Conservation (phyloP, 306 rosid genomes). For the Quercus robur region DNA sequence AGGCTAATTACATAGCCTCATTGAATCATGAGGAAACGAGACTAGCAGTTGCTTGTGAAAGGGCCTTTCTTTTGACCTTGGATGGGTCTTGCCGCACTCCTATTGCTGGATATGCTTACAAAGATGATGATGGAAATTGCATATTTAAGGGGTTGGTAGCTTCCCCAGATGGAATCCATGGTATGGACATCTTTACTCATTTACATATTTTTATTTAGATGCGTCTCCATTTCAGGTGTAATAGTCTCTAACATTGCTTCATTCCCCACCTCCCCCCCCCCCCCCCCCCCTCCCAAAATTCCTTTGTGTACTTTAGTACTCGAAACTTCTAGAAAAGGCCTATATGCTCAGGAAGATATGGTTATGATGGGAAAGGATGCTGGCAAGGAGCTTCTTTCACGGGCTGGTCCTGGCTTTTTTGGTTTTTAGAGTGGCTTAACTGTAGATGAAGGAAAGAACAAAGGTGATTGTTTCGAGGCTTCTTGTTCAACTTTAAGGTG, state of each 20-base stretch:
- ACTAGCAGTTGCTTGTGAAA: constrained; percentile 75
- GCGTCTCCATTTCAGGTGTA: constrained; percentile 1
- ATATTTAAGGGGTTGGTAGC: constrained; percentile 83
- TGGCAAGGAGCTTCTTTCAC: constrained; percentile 79
- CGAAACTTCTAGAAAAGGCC: constrained; percentile 76
- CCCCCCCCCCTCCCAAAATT: background rate
- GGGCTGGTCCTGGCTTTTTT: constrained; percentile 80
- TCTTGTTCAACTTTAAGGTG: background rate
- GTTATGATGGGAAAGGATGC: constrained; percentile 79
- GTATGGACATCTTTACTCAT: constrained; percentile 30
- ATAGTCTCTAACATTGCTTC: background rate
- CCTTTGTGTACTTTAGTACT: constrained; percentile 46
- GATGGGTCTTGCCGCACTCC: constrained; percentile 96
- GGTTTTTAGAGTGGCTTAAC: constrained; percentile 26
- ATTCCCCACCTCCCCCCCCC: too few species aligned
- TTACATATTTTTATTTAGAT: background rate
- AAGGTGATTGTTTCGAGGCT: too few species aligned
- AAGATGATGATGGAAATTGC: constrained; percentile 67
- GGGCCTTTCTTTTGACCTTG: constrained; percentile 71
- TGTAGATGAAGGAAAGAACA: background rate
- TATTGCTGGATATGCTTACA: constrained; percentile 81
- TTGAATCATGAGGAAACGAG: constrained; percentile 87
- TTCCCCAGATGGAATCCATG: constrained; percentile 77
- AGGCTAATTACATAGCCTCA: constrained; percentile 72
- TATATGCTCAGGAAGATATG: constrained; percentile 65